Conservation (phyloP, 495 filamentous ascomycete genomes). For the Pyrenopolyporus hunteri region DNA sequence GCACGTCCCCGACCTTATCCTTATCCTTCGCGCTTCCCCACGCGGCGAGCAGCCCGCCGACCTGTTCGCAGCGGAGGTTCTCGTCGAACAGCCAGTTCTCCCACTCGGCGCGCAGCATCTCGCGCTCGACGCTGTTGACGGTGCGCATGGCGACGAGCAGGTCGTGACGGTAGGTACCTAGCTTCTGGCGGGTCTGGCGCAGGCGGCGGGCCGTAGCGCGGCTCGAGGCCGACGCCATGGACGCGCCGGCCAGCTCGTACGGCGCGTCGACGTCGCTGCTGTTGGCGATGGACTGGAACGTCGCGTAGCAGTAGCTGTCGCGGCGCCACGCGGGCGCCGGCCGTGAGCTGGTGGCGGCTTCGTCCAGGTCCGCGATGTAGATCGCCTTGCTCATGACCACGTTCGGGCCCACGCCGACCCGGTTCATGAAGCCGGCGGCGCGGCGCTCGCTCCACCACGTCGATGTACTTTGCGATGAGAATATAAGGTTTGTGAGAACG, state of each 20-base stretch:
- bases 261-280: constrained; percentile 58
- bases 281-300: constrained; percentile 62
- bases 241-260: constrained; percentile 50
- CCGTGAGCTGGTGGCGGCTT: constrained; percentile 56
- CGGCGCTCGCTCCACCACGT: constrained; percentile 87
- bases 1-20: neutral
- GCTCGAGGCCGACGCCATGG: constrained; percentile 54
- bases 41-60: constrained; percentile 55
- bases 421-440: constrained; percentile 76
- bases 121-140: constrained; percentile 85
- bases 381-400: constrained; percentile 82
- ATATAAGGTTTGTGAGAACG: constrained; percentile 70
- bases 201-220: constrained; percentile 69
- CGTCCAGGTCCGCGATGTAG: constrained; percentile 81
- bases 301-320: constrained; percentile 57
- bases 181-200: constrained; percentile 75
- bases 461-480: constrained; percentile 68
- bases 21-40: constrained; percentile 19
- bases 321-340: constrained; percentile 36
- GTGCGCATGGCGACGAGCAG: constrained; percentile 88
- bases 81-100: constrained; percentile 87
- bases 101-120: constrained; percentile 85
- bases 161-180: constrained; percentile 89
- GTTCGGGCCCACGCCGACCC: constrained; percentile 79
- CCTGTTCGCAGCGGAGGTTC: constrained; percentile 67